Conservation (phyloP, 2,329 filamentous ascomycete genomes). For the Orbilia oligospora region DNA sequence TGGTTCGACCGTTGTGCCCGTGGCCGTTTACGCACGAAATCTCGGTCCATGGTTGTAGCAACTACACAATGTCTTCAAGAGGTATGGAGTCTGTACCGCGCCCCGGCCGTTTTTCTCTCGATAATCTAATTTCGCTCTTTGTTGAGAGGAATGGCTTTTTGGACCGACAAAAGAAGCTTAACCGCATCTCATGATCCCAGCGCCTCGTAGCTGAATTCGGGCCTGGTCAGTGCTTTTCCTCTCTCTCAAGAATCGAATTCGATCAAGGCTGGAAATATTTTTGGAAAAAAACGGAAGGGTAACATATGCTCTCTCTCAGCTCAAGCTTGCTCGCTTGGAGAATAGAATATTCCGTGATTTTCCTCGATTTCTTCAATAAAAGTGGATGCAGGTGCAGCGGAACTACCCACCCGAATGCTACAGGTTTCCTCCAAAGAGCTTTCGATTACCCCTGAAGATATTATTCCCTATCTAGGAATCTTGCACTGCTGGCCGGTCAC, state of each 20-base stretch:
- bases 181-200: slow-evolving; percentile 27
- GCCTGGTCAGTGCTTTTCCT: slow-evolving; percentile 25
- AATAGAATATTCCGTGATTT: slow-evolving; percentile 11
- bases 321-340: slow-evolving; percentile 5
- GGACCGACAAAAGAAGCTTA: slow-evolving; percentile 26
- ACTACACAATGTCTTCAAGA: background rate
- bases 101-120: slow-evolving; percentile 32
- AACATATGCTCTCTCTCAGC: background rate
- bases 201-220: slow-evolving; percentile 13
- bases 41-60: background rate
- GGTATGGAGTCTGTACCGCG: too few relatives aligned
- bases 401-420: slow-evolving; percentile 14
- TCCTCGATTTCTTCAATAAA: slow-evolving; percentile 6
- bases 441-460: slow-evolving; percentile 42
- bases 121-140: slow-evolving; percentile 20
- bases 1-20: slow-evolving; percentile 35
- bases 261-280: background rate
- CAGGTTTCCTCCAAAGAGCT: slow-evolving; percentile 9
- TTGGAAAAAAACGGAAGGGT: background rate
- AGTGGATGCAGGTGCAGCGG: background rate
- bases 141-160: slow-evolving; percentile 23
- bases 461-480: slow-evolving; percentile 20
- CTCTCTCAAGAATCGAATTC: background rate
- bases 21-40: slow-evolving; percentile 18
- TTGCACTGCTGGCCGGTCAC: slow-evolving; percentile 15